Evolutionary conservation across 495 filamentous ascomycete genomes (phyloP).

Genomic region (Penicillium lividum): DNA sequence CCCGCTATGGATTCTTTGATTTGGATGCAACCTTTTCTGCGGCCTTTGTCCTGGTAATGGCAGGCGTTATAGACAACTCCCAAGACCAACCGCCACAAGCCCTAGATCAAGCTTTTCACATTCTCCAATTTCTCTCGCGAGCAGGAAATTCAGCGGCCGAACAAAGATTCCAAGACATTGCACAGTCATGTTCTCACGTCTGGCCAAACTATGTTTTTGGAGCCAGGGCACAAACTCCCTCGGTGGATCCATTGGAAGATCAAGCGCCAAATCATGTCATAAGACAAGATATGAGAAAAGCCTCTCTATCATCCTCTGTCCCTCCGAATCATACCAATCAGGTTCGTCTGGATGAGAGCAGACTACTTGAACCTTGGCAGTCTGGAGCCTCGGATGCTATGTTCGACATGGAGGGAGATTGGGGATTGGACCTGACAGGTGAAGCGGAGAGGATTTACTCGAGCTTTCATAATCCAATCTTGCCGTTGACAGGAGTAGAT

Average conservation of each 20-base stretch:
- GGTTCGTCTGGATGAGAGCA: conserved; percentile 11
- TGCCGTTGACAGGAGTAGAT: conserved; percentile 25
- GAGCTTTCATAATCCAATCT: conserved; percentile 24
- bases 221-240: background rate
- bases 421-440: conserved; percentile 19
- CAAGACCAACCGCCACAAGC: conserved; percentile 16
- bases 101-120: conserved; percentile 20
- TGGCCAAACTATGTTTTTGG: conserved; percentile 17
- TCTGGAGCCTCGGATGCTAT: conserved; percentile 1
- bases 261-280: background rate
- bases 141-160: conserved; percentile 26
- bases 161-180: conserved; percentile 23
- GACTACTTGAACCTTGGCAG: conserved; percentile 21
- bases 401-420: conserved; percentile 24
- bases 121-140: conserved; percentile 21
- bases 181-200: conserved; percentile 23
- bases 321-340: background rate
- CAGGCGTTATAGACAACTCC: conserved; percentile 16
- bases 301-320: background rate
- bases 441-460: conserved; percentile 27
- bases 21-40: conserved; percentile 29
- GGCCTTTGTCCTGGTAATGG: conserved; percentile 28
- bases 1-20: conserved; percentile 30
- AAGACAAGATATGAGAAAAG: background rate
- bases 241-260: background rate